These are phyloP conservation scores for Calendula officinalis DNA, from an alignment of 129 eudicot genomes.

Conservation along the genomic window DNA sequence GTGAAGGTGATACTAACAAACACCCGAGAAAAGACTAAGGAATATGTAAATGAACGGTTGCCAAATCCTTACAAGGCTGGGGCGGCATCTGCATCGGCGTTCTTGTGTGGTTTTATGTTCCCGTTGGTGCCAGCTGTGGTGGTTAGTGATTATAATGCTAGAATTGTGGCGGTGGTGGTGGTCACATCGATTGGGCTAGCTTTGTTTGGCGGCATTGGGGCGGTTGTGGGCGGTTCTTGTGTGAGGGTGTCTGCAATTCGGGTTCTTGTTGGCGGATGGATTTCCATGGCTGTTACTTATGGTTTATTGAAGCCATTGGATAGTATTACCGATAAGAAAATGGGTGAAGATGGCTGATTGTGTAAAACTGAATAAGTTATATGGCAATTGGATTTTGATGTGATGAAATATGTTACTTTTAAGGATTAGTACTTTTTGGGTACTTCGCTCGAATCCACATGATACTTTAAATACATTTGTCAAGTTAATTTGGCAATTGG, in stretches of 20 bases:
- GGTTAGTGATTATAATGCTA: slow-evolving; percentile 22
- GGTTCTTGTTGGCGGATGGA: slow-evolving; percentile 70
- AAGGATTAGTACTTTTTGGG: too few species aligned
- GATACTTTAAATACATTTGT: too few species aligned
- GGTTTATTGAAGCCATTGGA: slow-evolving; percentile 59
- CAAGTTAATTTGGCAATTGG: too few species aligned
- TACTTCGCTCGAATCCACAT: too few species aligned
- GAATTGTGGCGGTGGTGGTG: slow-evolving; percentile 41
- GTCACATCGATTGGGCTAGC: slow-evolving; percentile 48
- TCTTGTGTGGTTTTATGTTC: slow-evolving; percentile 58
- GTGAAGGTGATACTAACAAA: too few species aligned
- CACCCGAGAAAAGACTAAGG: slow-evolving; percentile 17
- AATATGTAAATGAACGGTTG: slow-evolving; percentile 20
- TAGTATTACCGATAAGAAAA: slow-evolving; percentile 29
- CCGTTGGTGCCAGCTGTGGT: slow-evolving; percentile 48
- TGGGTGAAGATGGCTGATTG: slow-evolving; percentile 16
- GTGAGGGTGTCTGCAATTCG: slow-evolving; percentile 46
- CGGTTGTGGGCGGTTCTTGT: slow-evolving; percentile 53
- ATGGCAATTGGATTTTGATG: neutral
- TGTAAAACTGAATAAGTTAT: slow-evolving; percentile 8
- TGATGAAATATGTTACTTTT: neutral
- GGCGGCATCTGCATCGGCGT: slow-evolving; percentile 54
- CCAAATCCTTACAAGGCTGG: slow-evolving; percentile 69
- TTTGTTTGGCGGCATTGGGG: slow-evolving; percentile 60
- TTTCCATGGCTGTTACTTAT: slow-evolving; percentile 64